A percentile compares a stretch with the other conserved stretches of the same genome.
These are phyloP conservation scores for Drosera capensis DNA, from an alignment of 148 eudicot genomes.

Conservation along the genomic window DNA sequence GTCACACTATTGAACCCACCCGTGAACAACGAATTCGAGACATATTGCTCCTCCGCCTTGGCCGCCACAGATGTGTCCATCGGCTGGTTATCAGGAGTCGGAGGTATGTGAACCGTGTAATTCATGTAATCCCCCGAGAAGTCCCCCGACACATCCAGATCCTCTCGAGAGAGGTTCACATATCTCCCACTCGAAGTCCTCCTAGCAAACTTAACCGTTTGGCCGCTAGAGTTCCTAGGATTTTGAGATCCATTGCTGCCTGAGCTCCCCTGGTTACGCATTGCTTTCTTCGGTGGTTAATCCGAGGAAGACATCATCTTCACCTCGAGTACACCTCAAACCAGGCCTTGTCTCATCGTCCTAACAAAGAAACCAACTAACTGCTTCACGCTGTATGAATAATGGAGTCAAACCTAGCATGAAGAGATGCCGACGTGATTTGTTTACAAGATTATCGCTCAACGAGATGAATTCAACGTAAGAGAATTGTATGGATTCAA, in stretches of 20 bases:
- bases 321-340: too few relatives aligned
- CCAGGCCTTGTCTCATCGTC: too few relatives aligned
- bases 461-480: too few relatives aligned
- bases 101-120: constrained; percentile 16
- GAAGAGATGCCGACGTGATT: too few relatives aligned
- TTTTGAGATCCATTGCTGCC: constrained; percentile 11
- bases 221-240: constrained; percentile 14
- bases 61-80: constrained; percentile 58
- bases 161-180: constrained; percentile 11
- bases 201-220: constrained; percentile 16
- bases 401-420: too few relatives aligned
- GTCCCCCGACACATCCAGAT: constrained; percentile 10
- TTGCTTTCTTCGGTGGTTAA: constrained; percentile 22
- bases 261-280: constrained; percentile 19
- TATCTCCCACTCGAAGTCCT: constrained; percentile 17
- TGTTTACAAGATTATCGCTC: too few relatives aligned
- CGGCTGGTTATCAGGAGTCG: constrained; percentile 33
- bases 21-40: constrained; percentile 6
- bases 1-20: constrained; percentile 8
- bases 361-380: too few relatives aligned
- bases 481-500: too few relatives aligned
- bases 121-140: constrained; percentile 11
- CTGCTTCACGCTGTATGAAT: too few relatives aligned
- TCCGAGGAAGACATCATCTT: constrained; percentile 17
- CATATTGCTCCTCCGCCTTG: constrained; percentile 15